Base-by-base conservation (phyloP, 176 grass and related monocot genomes). In the Rhynchospora tenuis region DNA sequence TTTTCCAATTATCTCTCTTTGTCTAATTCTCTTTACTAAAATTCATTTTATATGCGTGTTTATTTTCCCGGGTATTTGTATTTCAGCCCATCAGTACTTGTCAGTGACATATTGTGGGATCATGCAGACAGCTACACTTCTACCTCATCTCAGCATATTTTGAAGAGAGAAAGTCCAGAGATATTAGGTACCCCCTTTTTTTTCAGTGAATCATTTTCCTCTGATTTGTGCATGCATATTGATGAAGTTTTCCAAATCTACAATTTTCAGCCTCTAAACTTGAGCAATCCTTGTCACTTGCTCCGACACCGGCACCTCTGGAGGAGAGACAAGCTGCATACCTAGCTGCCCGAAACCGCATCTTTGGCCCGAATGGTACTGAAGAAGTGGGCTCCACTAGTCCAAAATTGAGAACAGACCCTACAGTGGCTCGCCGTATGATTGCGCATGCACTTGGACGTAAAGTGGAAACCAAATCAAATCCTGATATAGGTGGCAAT, bases 281-380 rank as follows among this genome's bases (percentile, higher is more conserved):
- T n/a, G 44, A 44, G 58, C 29, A 81, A 47, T 79, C 76, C 16
- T 14, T 50, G 47, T 63, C 63, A 4, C 8, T 68, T 14, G 67
- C 1, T 31, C 64, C 80, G 56, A 68, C 93, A 48, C 70, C 31
- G 47, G 59, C 48, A 24, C 87, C 93, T 15, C 84, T 98, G 14
- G 90, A 91, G 88, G 96, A 98, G 64, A 93, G 96, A 86, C 87
- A 98, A 80, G 90, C 87, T 85, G 85, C 94, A 73, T 97, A 97
- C 87, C 83, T 56, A 80, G 92, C 92, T 76, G 92, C 94, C 64
- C 92, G 90, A 61, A 81, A 89, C 55, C 88, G 92, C 22, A 97
- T 97, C 17, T 97, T 97, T 85, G 86, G 90, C 79, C 10, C 54
- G 1, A 60, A 88, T 55, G 59, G 69, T 43, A 16, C 75, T 72